Percentiles rank a stretch among this genome's conserved stretches.
Evolutionary conservation across 805 yeast genomes (phyloP).

Genomic region (Tetrapisispora namnaoensis): DNA sequence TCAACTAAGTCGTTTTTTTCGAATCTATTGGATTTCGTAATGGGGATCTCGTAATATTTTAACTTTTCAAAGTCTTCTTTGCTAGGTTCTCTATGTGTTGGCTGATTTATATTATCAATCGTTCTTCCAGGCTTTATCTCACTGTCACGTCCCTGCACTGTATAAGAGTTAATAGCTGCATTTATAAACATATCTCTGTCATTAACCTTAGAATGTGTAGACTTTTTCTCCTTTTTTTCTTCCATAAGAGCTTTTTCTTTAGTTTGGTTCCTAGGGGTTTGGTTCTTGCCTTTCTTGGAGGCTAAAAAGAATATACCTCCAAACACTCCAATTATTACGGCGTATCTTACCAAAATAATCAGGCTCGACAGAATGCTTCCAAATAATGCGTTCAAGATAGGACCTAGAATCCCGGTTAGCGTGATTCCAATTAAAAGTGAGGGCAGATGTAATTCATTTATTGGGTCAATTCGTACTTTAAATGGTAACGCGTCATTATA

Average conservation of each 20-base stretch:
- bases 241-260: background rate
- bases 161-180: constrained; percentile 1
- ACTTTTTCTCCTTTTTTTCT: background rate
- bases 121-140: background rate
- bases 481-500: background rate
- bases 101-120: background rate
- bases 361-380: constrained; percentile 22
- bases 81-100: background rate
- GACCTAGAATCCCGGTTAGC: constrained; percentile 14
- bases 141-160: background rate
- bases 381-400: constrained; percentile 14
- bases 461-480: constrained; percentile 3
- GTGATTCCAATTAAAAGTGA: constrained; percentile 18
- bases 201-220: background rate
- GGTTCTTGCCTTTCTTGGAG: background rate
- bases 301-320: background rate
- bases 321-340: constrained; percentile 14
- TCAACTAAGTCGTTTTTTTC: constrained; percentile 2
- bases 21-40: constrained; percentile 10
- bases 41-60: constrained; percentile 20
- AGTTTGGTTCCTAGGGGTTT: background rate
- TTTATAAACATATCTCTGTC: background rate
- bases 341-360: constrained; percentile 13
- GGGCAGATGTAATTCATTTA: constrained; percentile 15
- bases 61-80: constrained; percentile 14